These are phyloP conservation scores for Massarina eburnea DNA, from an alignment of 2,329 filamentous ascomycete genomes.

Conservation along the genomic window DNA sequence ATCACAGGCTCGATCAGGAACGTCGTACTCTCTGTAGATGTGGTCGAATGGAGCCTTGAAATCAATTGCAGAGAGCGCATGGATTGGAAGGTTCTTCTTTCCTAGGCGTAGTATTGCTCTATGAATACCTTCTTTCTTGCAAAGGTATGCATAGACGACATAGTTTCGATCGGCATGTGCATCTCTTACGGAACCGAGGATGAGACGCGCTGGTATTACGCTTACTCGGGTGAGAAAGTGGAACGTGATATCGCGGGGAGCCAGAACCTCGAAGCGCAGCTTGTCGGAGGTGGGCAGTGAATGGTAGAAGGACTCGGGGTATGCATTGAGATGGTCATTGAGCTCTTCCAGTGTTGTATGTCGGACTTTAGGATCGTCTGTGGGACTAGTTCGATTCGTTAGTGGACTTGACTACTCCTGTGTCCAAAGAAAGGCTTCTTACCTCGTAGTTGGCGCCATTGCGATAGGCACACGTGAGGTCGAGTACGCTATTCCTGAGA, in stretches of 20 bases:
- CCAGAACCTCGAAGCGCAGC: background rate
- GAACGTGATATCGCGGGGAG: background rate
- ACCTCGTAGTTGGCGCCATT: too few relatives aligned
- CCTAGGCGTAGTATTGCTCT: background rate
- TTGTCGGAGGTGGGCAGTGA: background rate
- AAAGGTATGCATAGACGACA: slow-evolving; percentile 5
- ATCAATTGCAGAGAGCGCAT: background rate
- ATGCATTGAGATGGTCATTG: background rate
- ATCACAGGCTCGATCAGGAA: background rate
- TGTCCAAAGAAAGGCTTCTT: too few relatives aligned
- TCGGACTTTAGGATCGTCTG: background rate
- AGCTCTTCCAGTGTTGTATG: background rate
- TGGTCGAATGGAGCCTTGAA: slow-evolving; percentile 2
- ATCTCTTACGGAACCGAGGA: background rate
- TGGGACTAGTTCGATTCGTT: background rate
- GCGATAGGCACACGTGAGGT: too few relatives aligned
- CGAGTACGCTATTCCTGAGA: too few relatives aligned
- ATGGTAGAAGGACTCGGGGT: background rate
- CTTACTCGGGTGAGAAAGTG: background rate
- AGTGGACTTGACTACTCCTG: too few relatives aligned
- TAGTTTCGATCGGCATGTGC: background rate
- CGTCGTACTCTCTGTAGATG: background rate
- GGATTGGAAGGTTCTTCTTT: background rate
- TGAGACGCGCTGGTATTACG: background rate
- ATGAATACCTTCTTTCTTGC: background rate